Conservation (phyloP, 1,284 basidiomycete species). For the Papiliotrema terrestris region DNA sequence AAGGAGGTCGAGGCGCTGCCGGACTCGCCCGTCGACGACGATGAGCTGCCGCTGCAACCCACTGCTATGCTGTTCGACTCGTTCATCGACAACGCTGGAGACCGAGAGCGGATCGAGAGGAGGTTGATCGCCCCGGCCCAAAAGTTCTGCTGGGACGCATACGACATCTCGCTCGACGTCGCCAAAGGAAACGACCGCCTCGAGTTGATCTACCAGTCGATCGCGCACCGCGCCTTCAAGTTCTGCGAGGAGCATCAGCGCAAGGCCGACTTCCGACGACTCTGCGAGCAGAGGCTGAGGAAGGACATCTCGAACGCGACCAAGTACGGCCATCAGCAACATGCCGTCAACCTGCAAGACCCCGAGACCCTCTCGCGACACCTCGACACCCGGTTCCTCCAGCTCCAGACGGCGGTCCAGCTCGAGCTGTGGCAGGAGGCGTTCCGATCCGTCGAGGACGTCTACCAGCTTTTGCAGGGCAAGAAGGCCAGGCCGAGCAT, state of each 20-base stretch:
- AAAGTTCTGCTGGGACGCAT: conserved; percentile 98
- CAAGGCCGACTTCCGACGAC: conserved; percentile 95
- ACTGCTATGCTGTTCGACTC: conserved; percentile 43
- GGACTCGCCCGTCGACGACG: conserved; percentile 38
- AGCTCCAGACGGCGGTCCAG: conserved; percentile 96
- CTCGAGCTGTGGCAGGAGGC: conserved; percentile 99
- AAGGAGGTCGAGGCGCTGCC: conserved; percentile 82
- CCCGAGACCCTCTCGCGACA: conserved; percentile 94
- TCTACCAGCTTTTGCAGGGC: conserved; percentile 79
- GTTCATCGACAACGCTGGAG: conserved; percentile 58
- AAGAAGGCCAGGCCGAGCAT: conserved; percentile 91
- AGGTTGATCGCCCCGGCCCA: conserved; percentile 96
- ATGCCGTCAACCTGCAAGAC: conserved; percentile 97
- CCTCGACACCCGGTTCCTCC: conserved; percentile 95
- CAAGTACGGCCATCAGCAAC: conserved; percentile 91
- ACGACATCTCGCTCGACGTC: conserved; percentile 93
- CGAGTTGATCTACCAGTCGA: conserved; percentile 92
- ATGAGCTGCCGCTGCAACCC: conserved; percentile 47
- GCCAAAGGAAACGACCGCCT: conserved; percentile 94
- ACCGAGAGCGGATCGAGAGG: conserved; percentile 91
- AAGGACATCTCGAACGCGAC: conserved; percentile 92
- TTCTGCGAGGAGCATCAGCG: conserved; percentile 93
- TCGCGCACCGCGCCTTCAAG: conserved; percentile 94
- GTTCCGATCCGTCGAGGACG: conserved; percentile 97
- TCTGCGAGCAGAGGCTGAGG: conserved; percentile 88